Evolutionary conservation across 2,329 filamentous ascomycete genomes (phyloP).

Genomic region (Diaporthe citrichinensis): DNA sequence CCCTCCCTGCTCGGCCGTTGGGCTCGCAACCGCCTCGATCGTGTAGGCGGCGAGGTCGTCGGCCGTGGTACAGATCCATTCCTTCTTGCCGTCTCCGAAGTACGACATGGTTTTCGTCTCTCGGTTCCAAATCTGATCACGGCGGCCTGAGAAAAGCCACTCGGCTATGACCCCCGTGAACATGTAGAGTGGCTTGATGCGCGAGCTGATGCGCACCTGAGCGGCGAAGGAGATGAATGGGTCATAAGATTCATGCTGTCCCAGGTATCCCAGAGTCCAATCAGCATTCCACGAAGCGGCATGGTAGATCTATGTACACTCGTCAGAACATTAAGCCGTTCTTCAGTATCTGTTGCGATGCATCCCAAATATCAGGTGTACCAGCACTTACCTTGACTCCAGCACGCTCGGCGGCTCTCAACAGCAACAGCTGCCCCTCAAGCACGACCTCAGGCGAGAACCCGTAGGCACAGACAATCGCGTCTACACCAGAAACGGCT

Average conservation of each 20-base stretch:
- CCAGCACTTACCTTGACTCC: not conserved
- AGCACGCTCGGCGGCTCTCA: conserved; percentile 18
- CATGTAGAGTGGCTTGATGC: conserved; percentile 22
- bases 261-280: not conserved
- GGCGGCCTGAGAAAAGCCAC: conserved; percentile 1
- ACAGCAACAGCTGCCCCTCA: conserved; percentile 5
- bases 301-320: not conserved
- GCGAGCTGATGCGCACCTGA: conserved; percentile 7
- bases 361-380: not conserved
- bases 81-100: conserved; percentile 6
- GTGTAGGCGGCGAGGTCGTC: conserved; percentile 10
- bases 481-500: conserved; percentile 2
- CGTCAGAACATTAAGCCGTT: not conserved
- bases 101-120: conserved; percentile 2
- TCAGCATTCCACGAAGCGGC: conserved; percentile 13
- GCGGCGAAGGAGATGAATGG: conserved; percentile 13
- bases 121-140: conserved; percentile 10
- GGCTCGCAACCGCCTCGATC: conserved; percentile 1
- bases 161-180: conserved; percentile 7
- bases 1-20: conserved; percentile 4
- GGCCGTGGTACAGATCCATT: conserved; percentile 10
- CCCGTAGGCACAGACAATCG: not conserved
- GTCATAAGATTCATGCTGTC: conserved; percentile 8
- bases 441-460: not conserved
- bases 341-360: not conserved